Percentiles rank a stretch among this genome's conserved stretches.
Evolutionary conservation across 2,329 filamentous ascomycete species (phyloP).

Genomic region (Sporothrix curviconia): DNA sequence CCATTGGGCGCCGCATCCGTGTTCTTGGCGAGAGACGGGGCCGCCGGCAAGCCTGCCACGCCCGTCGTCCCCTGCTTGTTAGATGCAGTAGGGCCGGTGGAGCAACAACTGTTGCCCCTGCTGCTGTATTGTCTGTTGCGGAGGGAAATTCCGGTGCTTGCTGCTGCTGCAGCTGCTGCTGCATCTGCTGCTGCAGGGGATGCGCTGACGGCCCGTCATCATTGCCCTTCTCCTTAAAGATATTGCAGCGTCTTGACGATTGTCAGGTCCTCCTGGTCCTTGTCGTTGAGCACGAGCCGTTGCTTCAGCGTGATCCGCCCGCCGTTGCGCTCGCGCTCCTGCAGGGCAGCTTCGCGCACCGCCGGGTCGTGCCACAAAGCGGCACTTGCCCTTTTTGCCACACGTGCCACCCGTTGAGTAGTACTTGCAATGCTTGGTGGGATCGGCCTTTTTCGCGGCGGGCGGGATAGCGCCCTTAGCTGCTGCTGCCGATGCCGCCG

Average conservation of each 20-base stretch:
- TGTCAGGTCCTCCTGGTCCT: constrained; percentile 60
- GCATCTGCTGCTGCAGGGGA: not conserved
- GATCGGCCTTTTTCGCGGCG: constrained; percentile 51
- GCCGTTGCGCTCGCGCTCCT: constrained; percentile 58
- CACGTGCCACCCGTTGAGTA: constrained; percentile 62
- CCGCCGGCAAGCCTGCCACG: constrained; percentile 10
- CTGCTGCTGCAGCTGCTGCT: not conserved
- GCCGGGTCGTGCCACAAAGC: constrained; percentile 62
- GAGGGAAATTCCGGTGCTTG: no score
- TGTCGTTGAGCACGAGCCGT: constrained; percentile 59
- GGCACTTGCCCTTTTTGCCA: constrained; percentile 69
- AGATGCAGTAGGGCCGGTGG: not conserved
- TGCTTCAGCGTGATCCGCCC: constrained; percentile 61
- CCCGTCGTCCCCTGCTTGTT: not conserved
- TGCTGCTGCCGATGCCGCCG: not conserved
- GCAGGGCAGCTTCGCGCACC: constrained; percentile 56
- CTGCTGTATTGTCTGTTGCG: no score
- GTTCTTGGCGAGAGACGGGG: constrained; percentile 23
- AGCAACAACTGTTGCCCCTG: not conserved
- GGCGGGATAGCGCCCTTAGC: constrained; percentile 28
- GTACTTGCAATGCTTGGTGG: constrained; percentile 63
- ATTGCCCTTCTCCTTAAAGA: constrained; percentile 54
- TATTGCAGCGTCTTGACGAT: constrained; percentile 61
- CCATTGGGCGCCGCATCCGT: not conserved
- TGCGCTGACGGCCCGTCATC: constrained; percentile 30